A percentile compares a stretch with the other conserved stretches of the same genome.
Conservation (phyloP, 2,329 filamentous ascomycete genomes). For the Gaeumannomyces tritici region DNA sequence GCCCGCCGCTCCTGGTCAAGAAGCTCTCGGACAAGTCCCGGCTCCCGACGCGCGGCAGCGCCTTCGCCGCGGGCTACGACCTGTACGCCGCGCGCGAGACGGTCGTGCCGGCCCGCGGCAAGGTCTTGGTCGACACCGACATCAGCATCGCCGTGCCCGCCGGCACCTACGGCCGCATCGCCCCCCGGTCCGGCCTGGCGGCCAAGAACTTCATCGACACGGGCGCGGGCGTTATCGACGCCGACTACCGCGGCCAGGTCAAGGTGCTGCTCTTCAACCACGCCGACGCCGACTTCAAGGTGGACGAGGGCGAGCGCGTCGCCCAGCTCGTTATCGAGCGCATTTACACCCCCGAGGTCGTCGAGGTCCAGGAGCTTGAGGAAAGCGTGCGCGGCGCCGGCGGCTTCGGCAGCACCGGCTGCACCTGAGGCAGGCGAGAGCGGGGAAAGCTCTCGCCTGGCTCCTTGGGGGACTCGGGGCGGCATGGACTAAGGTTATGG, state of each 20-base stretch:
- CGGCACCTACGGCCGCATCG: slow-evolving; percentile 85
- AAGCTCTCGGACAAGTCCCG: slow-evolving; percentile 73
- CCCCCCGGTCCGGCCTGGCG: slow-evolving; percentile 83
- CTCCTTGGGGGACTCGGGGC: too few relatives aligned
- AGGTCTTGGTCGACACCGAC: slow-evolving; percentile 82
- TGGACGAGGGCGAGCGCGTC: slow-evolving; percentile 81
- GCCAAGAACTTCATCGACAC: slow-evolving; percentile 94
- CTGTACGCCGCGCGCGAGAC: slow-evolving; percentile 71
- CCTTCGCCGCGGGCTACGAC: slow-evolving; percentile 89
- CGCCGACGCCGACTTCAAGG: slow-evolving; percentile 66
- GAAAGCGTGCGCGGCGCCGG: slow-evolving; percentile 85
- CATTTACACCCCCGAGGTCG: slow-evolving; percentile 85
- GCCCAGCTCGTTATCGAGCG: slow-evolving; percentile 91
- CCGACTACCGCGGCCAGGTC: slow-evolving; percentile 89
- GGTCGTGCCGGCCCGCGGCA: slow-evolving; percentile 70
- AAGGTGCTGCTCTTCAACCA: slow-evolving; percentile 96
- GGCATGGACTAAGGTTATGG: too few relatives aligned
- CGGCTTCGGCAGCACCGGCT: slow-evolving; percentile 83
- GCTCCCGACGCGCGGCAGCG: slow-evolving; percentile 79
- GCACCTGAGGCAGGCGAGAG: slow-evolving; percentile 4
- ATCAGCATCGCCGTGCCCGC: slow-evolving; percentile 84
- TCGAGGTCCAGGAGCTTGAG: slow-evolving; percentile 81
- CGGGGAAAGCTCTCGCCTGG: too few relatives aligned
- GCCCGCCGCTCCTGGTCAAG: slow-evolving; percentile 71
- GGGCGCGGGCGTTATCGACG: slow-evolving; percentile 93